phyloP scores from a whole-genome alignment of 257 asterid genomes.

The Anisodus tanguticus region DNA sequence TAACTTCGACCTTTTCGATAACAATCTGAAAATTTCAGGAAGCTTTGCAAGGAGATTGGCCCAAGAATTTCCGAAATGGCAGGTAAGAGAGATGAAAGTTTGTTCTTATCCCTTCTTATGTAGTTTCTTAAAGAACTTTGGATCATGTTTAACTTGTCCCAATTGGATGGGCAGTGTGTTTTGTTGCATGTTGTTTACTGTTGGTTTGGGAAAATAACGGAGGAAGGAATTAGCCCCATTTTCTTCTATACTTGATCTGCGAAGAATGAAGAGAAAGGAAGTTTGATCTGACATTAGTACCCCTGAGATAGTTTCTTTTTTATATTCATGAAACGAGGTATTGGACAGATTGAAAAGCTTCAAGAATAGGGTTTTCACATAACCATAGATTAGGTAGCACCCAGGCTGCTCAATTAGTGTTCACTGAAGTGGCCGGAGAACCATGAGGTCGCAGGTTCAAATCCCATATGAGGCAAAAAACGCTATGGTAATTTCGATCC shows the following conservation, averaged over 20 bases:
- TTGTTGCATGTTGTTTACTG: slow-evolving; percentile 14
- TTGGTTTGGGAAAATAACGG: not conserved
- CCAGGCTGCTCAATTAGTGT: not conserved
- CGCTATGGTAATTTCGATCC: not conserved
- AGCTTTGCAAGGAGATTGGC: slow-evolving; percentile 93
- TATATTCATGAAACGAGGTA: not conserved
- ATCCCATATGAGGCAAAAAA: not conserved
- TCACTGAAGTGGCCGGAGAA: not conserved
- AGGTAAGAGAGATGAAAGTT: slow-evolving; percentile 46
- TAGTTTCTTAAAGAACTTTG: not conserved
- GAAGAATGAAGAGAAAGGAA: slow-evolving; percentile 13
- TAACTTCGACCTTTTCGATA: not conserved
- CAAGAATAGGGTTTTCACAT: not conserved
- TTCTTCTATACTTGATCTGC: slow-evolving; percentile 17
- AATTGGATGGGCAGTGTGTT: not conserved
- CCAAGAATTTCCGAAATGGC: slow-evolving; percentile 95
- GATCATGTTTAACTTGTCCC: slow-evolving; percentile 3
- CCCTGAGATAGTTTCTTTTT: not conserved
- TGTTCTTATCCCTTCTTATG: not conserved
- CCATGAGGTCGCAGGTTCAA: not conserved
- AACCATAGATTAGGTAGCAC: not conserved
- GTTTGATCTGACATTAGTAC: slow-evolving; percentile 18
- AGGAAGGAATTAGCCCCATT: not conserved
- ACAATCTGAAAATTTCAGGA: slow-evolving; percentile 52
- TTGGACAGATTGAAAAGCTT: not conserved